Evolutionary conservation across 176 grass and related monocot species (phyloP), one percentile per base, ranked within the genome.

Genomic region (Otatea glauca): DNA sequence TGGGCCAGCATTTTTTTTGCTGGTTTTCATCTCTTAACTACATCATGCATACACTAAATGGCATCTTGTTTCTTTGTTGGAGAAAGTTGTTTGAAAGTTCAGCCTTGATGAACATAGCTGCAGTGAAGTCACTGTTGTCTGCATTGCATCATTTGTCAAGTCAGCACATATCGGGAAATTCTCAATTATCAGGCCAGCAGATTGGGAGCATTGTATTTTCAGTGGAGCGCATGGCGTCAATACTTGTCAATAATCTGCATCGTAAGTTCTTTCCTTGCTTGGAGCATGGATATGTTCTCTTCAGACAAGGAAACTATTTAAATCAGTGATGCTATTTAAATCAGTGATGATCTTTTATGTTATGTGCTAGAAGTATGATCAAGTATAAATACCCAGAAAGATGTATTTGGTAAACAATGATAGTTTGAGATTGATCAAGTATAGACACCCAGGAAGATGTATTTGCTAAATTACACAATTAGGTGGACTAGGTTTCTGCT

Each of bases 51-150:
- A 67, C 47, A 2, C 49, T 86, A 77, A 86, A 86, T 25, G 14
- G 9, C 12, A n/a, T 74, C 38, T 74, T 90, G 58, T 50, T 74
- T 92, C 39, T 93, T 88, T 81, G 70, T 72, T 88, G 84, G 90
- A 89, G 65, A 29, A 88, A 98, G 96, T 79, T 98, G 49, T 98
- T 98, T 85, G 96, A 98, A 91, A 98, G 96, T 90, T 98, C 96
- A 77, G 91, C 88, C 74, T 82, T 98, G 80, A 98, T 98, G 96
- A 92, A 88, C 70, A 76, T 98, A 66, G 86, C 91, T 83, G 89
- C 96, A 27, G 96, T 98, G 69, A 98, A 95, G 85, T 98, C 96
- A 75, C 93, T 98, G 79, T 68, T 98, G 66, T 94, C 96, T 87
- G 93, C 96, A 70, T 81, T 98, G 78, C 68, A 87, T 86, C 96